Percentiles rank a stretch among this genome's conserved stretches.
Evolutionary conservation across 108 stramenopile species (phyloP).

Genomic region (Cyclotella cryptica): DNA sequence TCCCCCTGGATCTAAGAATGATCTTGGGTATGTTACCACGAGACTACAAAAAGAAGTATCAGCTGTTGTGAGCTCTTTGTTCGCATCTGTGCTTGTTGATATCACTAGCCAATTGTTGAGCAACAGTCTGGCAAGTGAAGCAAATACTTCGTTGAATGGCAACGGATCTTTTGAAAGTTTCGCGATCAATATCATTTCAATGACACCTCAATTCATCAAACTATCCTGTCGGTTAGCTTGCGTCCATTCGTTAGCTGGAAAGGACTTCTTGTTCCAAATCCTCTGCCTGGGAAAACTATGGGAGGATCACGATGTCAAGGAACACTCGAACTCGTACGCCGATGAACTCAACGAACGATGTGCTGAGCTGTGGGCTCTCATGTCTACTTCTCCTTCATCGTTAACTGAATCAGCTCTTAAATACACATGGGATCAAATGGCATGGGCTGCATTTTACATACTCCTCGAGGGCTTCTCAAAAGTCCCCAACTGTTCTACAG

Average conservation of each 20-base stretch:
- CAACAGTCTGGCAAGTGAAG: constrained; percentile 3
- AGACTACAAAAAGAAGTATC: constrained; percentile 61
- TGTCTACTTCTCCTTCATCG: constrained; percentile 29
- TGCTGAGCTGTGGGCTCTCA: constrained; percentile 57
- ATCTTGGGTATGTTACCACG: constrained; percentile 28
- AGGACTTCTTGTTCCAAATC: constrained; percentile 54
- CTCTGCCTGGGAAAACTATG: constrained; percentile 61
- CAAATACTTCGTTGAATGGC: constrained; percentile 21
- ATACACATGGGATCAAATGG: constrained; percentile 65
- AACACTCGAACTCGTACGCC: constrained; percentile 81
- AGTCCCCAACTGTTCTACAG: constrained; percentile 83
- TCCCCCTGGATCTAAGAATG: constrained; percentile 33
- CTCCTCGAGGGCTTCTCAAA: constrained; percentile 90
- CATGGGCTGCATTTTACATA: constrained; percentile 63
- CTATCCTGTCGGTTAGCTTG: constrained; percentile 34
- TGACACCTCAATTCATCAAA: constrained; percentile 45
- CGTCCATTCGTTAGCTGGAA: constrained; percentile 39
- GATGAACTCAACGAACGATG: constrained; percentile 67
- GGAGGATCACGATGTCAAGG: constrained; percentile 74
- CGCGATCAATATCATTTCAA: constrained; percentile 33
- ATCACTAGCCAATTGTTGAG: constrained; percentile 30
- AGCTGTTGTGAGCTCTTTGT: constrained; percentile 64
- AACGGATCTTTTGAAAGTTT: constrained; percentile 39
- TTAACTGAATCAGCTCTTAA: constrained; percentile 49
- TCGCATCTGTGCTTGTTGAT: constrained; percentile 54